Evolutionary conservation across 2,329 filamentous ascomycete species (phyloP), one percentile per base, ranked within the genome.

Genomic region (Colletotrichum liriopes): DNA sequence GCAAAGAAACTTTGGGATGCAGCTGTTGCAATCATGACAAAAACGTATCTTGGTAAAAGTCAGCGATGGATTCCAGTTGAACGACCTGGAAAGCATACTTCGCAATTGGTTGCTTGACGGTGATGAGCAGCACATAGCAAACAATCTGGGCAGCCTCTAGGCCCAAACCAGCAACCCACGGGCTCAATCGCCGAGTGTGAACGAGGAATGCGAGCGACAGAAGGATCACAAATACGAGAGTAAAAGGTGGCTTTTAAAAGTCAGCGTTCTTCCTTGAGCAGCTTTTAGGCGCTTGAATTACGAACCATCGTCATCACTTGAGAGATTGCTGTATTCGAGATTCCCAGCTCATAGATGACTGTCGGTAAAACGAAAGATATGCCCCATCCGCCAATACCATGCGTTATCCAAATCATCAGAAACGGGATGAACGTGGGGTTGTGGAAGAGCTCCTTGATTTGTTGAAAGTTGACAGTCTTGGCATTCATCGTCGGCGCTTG

Each of bases 71-170:
- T 16, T 23, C 6, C 6, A 3, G 45, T 7, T 47, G 18, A n/a
- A 47, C 8, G 20, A 55, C 5, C 9, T 6, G 8, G 52, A 7
- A 54, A 26, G 35, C 55, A 26, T 62, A 67, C 61, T 82, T 83
- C 0, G 79, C 82, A 1, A 81, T 49, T 71, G 75, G 68, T 18
- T 80, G 76, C 35, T 79, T 77, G 49, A 83, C 77, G 1, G 79
- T 81, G 65, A 84, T 81, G 41, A 84, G 77, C 5, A 83, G 73
- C 58, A 84, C 79, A 63, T 83, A 84, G 74, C 82, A 83, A 37
- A 82, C 73, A 11, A 82, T 81, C 62, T 81, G 78, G 1, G 77
- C 75, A 12, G 77, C 72, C 67, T 84, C 81, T 5, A 82, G 77
- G 0, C 77, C 73, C 5, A 77, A 64, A 0, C 76, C 77, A 1